phyloP scores from a whole-genome alignment of 2,329 filamentous ascomycete species.

The Diaporthe ilicicola region DNA sequence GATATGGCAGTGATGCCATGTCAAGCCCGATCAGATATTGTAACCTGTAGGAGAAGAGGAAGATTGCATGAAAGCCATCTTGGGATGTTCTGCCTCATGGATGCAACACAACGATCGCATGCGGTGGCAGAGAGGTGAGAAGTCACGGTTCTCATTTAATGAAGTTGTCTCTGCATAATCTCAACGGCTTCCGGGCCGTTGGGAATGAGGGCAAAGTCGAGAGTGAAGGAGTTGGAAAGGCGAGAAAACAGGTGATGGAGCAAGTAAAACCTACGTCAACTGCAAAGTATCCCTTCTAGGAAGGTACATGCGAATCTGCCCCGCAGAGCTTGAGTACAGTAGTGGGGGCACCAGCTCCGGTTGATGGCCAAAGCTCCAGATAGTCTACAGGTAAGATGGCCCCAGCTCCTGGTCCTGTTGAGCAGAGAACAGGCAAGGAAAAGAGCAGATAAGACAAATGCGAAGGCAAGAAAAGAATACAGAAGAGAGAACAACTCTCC shows the following conservation, averaged over 20 bases:
- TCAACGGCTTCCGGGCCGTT: background rate
- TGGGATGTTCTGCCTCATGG: background rate
- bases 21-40: background rate
- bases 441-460: background rate
- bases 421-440: no score
- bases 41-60: background rate
- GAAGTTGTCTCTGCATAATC: background rate
- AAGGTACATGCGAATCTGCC: constrained; percentile 22
- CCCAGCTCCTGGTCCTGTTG: background rate
- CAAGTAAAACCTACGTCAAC: background rate
- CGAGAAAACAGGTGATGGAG: background rate
- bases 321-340: background rate
- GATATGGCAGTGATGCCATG: background rate
- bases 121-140: background rate
- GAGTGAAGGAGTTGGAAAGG: background rate
- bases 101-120: background rate
- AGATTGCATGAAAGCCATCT: no score
- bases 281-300: background rate
- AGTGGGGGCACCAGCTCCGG: constrained; percentile 7
- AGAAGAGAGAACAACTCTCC: no score
- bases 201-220: background rate
- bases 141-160: background rate
- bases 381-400: no score
- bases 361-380: constrained; percentile 17
- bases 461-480: background rate